Base-by-base conservation (phyloP, 352 stramenopile species). In the Phytophthora cactorum region DNA sequence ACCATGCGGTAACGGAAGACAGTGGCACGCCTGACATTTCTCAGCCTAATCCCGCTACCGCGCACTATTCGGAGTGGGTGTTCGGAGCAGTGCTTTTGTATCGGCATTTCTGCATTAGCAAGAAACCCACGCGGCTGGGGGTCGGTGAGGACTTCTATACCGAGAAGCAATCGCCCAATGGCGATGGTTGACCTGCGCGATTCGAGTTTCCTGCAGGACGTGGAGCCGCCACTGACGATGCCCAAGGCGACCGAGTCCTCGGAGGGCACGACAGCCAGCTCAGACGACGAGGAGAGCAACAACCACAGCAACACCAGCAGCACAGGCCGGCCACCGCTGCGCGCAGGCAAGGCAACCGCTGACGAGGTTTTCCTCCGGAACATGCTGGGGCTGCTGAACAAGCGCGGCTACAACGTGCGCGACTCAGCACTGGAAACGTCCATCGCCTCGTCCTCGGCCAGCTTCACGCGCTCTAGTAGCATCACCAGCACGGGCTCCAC, bases 381-480 rank as follows among this genome's bases (percentile, higher is more conserved):
- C 57, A 77, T 95, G 38, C 61, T 93, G 14, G 82, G 80, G 22
- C 78, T 95, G 39, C 75, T 95, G 41, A 95, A 95, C 68, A 92
- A 91, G 57, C 83, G 86, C 55, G 86, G 86, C 59, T 95, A 95
- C 71, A 95, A 95, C 61, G 76, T 95, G 54, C 78, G 81, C 44
- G 86, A 92, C 57, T 84, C 81, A 45, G 76, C 81, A 29, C 60
- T 77, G 4, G 83, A 91, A 63, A 81, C 71, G 53, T 90, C 79
- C 22, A 84, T 84, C 57, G 66, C 78, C 61, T 91, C 81, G 29
- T 89, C 77, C 7, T 64, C 51, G 32, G 55, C 66, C 14, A 82
- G 74, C 49, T 69, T 68, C 29, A 72, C 64, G 15, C 66, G 70
- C 32, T 82, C 72, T 15, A 76, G 70, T 43, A 91, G 81, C 46